Conservation (phyloP, 2,329 filamentous ascomycete genomes). For the Chaetomium globosum region DNA sequence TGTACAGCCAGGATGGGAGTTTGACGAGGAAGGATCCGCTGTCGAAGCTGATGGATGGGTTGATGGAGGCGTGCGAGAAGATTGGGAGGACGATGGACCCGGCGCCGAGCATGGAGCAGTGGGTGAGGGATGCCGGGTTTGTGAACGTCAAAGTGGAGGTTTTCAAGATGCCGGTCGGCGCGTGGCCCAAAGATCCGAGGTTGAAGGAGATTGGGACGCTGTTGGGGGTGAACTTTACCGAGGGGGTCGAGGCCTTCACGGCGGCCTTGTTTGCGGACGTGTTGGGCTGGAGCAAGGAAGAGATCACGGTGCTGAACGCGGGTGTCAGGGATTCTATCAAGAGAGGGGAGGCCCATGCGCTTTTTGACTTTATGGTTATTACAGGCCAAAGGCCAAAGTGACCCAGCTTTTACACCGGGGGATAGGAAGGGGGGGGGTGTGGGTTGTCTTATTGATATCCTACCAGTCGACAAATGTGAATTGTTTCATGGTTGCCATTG, state of each 20-base stretch:
- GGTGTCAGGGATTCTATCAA: constrained; percentile 19
- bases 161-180: constrained; percentile 27
- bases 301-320: constrained; percentile 23
- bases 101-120: constrained; percentile 50
- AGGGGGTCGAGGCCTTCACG: constrained; percentile 33
- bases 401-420: neutral
- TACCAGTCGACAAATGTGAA: neutral
- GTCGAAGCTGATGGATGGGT: constrained; percentile 47
- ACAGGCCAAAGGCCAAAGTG: constrained; percentile 27
- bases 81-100: constrained; percentile 51
- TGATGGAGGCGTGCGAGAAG: constrained; percentile 48
- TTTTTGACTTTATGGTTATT: constrained; percentile 31
- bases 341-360: constrained; percentile 26
- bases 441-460: neutral
- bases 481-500: neutral
- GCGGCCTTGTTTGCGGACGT: constrained; percentile 31
- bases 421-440: no score
- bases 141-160: constrained; percentile 49
- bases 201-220: constrained; percentile 32
- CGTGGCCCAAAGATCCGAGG: constrained; percentile 23
- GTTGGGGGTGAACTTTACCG: constrained; percentile 29
- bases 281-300: constrained; percentile 30
- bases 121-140: constrained; percentile 55
- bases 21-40: constrained; percentile 48
- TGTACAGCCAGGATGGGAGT: constrained; percentile 50